These are phyloP conservation scores for Amorphotheca resinae DNA, from an alignment of 495 filamentous ascomycete species.

Conservation along the genomic window DNA sequence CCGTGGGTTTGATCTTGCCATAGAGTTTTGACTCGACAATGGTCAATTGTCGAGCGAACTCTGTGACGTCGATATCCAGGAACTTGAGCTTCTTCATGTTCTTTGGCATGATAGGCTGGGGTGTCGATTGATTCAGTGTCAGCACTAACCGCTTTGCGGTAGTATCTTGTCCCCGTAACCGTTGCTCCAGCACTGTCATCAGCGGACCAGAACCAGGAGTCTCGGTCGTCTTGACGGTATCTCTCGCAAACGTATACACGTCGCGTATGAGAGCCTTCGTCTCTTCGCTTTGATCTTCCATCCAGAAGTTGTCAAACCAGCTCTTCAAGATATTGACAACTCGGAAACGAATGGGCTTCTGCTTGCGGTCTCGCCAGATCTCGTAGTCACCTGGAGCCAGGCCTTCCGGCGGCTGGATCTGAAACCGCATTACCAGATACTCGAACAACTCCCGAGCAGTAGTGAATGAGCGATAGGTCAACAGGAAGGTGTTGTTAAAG, in stretches of 20 bases:
- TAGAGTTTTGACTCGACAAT: conserved; percentile 94
- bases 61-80: conserved; percentile 87
- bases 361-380: conserved; percentile 84
- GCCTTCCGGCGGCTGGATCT: conserved; percentile 82
- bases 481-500: conserved; percentile 95
- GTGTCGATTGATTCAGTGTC: conserved; percentile 65
- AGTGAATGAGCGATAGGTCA: conserved; percentile 94
- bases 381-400: conserved; percentile 65
- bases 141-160: conserved; percentile 78
- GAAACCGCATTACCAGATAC: conserved; percentile 80
- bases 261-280: conserved; percentile 75
- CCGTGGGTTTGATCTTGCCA: conserved; percentile 85
- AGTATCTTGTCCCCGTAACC: conserved; percentile 73
- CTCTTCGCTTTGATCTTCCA: conserved; percentile 79
- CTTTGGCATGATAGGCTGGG: conserved; percentile 86
- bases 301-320: conserved; percentile 98
- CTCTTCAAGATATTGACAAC: conserved; percentile 96
- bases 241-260: conserved; percentile 81
- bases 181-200: conserved; percentile 74
- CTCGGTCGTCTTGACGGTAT: conserved; percentile 81
- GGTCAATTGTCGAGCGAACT: conserved; percentile 92
- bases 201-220: conserved; percentile 75
- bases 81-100: conserved; percentile 99
- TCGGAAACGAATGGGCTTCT: conserved; percentile 86
- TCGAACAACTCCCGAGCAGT: conserved; percentile 84